A percentile compares a stretch with the other conserved stretches of the same genome.
Evolutionary conservation across 768 basidiomycete genomes (phyloP).

Genomic region (Calvatia gigantea): DNA sequence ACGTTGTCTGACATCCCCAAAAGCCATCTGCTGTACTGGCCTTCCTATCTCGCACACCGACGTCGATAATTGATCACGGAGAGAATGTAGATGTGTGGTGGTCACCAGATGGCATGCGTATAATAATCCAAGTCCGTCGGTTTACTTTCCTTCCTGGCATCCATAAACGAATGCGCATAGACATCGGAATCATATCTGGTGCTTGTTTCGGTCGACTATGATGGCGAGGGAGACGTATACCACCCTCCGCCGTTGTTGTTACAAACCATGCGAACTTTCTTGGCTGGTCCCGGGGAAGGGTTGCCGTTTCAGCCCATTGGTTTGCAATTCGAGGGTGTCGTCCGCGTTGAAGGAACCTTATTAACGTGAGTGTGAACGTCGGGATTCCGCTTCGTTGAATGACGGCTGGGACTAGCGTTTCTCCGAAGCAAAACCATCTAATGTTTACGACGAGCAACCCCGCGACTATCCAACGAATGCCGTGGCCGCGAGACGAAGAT

Average conservation of each 20-base stretch:
- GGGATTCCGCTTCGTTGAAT: constrained; percentile 2
- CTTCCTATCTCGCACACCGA: constrained; percentile 69
- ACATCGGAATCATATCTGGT: constrained; percentile 81
- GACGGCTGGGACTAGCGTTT: constrained; percentile 46
- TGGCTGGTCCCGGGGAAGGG: constrained; percentile 80
- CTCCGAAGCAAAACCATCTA: constrained; percentile 66
- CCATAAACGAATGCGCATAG: constrained; percentile 34
- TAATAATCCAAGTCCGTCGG: constrained; percentile 71
- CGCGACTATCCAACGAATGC: constrained; percentile 76
- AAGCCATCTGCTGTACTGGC: constrained; percentile 75
- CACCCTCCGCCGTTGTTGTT: constrained; percentile 48
- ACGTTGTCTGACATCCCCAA: constrained; percentile 2
- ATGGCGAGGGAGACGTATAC: constrained; percentile 52
- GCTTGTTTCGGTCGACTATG: constrained; percentile 62
- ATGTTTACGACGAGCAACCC: constrained; percentile 74
- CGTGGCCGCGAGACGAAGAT: constrained; percentile 65
- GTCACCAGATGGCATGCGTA: constrained; percentile 77
- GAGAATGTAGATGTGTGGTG: constrained; percentile 71
- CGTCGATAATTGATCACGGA: constrained; percentile 82
- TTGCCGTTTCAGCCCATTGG: constrained; percentile 63
- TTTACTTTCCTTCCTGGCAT: neutral
- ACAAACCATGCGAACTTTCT: constrained; percentile 62
- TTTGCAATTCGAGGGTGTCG: constrained; percentile 77
- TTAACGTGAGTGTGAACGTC: constrained; percentile 46
- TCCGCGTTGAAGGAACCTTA: constrained; percentile 72